phyloP scores from a whole-genome alignment of 805 yeast genomes.

The Candida methanosorbosa region DNA sequence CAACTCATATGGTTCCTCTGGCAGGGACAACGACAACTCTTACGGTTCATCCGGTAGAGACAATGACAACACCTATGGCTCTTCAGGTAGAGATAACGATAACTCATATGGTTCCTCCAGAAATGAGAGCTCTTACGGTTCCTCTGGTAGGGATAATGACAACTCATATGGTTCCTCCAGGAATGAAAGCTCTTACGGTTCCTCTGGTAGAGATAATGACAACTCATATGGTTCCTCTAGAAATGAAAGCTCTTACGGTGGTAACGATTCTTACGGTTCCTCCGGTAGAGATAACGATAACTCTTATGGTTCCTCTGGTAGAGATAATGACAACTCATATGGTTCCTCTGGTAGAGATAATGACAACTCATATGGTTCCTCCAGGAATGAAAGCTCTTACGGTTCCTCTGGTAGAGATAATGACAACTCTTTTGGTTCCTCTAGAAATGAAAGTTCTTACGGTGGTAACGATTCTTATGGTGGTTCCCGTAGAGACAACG shows the following conservation, averaged over 20 bases:
- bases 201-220: conserved; percentile 12
- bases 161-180: conserved; percentile 24
- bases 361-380: conserved; percentile 19
- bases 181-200: conserved; percentile 24
- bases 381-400: conserved; percentile 10
- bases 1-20: conserved; percentile 17
- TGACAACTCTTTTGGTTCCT: conserved; percentile 24
- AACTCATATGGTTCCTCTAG: conserved; percentile 7
- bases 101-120: conserved; percentile 24
- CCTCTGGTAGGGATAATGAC: conserved; percentile 6
- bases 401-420: conserved; percentile 10
- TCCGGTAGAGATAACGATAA: conserved; percentile 7
- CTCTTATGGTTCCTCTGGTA: conserved; percentile 24
- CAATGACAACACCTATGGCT: conserved; percentile 11
- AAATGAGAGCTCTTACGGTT: conserved; percentile 16
- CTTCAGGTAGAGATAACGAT: conserved; percentile 9
- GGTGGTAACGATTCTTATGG: conserved; percentile 16
- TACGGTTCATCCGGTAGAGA: conserved; percentile 19
- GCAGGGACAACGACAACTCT: conserved; percentile 11
- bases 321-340: conserved; percentile 24
- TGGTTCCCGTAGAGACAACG: conserved; percentile 15
- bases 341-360: conserved; percentile 18
- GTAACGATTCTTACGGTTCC: conserved; percentile 16
- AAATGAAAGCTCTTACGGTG: no score
- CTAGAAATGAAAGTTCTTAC: conserved; percentile 8